These are phyloP conservation scores for Ustilago trichophora DNA, from an alignment of 1,284 basidiomycete species.

Conservation along the genomic window DNA sequence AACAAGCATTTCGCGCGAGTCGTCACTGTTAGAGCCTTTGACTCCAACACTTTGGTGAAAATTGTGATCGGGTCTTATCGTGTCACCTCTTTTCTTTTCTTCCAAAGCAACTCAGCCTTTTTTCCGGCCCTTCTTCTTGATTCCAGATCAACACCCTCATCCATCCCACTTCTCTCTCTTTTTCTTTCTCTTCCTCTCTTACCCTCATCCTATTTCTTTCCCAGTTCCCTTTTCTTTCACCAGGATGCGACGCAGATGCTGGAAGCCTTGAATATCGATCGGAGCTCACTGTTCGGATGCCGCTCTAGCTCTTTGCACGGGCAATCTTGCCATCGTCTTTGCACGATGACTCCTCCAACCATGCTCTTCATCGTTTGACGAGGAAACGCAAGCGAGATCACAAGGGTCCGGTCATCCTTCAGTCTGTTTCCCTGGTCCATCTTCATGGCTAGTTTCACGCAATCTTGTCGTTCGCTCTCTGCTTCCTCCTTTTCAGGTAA, in stretches of 20 bases:
- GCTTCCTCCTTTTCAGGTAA: constrained; percentile 27
- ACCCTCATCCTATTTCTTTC: background rate
- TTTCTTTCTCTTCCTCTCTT: background rate
- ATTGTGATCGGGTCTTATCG: constrained; percentile 9
- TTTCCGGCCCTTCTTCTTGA: no score
- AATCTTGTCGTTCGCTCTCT: background rate
- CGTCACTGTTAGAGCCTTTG: no score
- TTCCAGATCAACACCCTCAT: background rate
- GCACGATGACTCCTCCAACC: constrained; percentile 38
- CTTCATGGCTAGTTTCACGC: no score
- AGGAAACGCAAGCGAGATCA: constrained; percentile 37
- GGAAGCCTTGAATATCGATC: background rate
- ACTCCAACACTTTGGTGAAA: background rate
- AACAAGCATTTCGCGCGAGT: no score
- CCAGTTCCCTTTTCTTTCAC: no score
- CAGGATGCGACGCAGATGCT: background rate
- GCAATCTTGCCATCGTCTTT: constrained; percentile 42
- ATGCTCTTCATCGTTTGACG: background rate
- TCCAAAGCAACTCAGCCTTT: constrained; percentile 1
- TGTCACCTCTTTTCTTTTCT: background rate
- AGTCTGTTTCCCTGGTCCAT: no score
- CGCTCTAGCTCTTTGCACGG: constrained; percentile 35
- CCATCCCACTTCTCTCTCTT: background rate
- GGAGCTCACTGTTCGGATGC: background rate
- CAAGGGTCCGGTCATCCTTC: constrained; percentile 3